Percentiles rank a stretch among this genome's conserved stretches.
phyloP scores from a whole-genome alignment of 805 yeast genomes.

The Grigorovia humatica region DNA sequence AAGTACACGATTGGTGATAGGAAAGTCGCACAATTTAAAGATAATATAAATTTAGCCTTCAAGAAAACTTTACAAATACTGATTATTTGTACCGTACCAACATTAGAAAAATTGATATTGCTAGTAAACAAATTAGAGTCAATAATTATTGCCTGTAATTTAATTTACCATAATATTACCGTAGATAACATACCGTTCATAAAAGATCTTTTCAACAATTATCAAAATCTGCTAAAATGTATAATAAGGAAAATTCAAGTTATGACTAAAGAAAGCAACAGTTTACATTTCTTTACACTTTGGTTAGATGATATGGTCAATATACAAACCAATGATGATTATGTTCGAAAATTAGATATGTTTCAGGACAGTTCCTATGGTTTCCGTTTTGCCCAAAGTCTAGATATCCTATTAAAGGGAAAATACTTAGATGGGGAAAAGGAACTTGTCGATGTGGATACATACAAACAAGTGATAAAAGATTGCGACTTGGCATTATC shows the following conservation, averaged over 20 bases:
- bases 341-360: conserved; percentile 5
- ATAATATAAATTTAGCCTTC: conserved; percentile 40
- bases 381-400: conserved; percentile 4
- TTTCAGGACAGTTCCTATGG: conserved; percentile 5
- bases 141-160: conserved; percentile 1
- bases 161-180: neutral
- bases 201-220: conserved; percentile 2
- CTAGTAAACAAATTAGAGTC: conserved; percentile 15
- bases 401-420: conserved; percentile 1
- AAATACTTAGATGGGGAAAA: neutral
- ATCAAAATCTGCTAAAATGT: conserved; percentile 1
- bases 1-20: conserved; percentile 58
- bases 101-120: conserved; percentile 45
- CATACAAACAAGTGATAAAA: neutral
- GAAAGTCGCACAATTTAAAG: conserved; percentile 47
- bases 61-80: conserved; percentile 39
- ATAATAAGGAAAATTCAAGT: conserved; percentile 2
- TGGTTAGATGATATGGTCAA: conserved; percentile 18
- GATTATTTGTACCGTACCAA: conserved; percentile 42
- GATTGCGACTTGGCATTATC: neutral
- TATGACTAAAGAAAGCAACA: conserved; percentile 9
- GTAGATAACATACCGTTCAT: neutral
- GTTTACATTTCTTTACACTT: conserved; percentile 9
- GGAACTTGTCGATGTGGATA: neutral
- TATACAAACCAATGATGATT: conserved; percentile 15